A percentile compares a stretch with the other conserved stretches of the same genome.
These are phyloP conservation scores for Tulasnella sp. DNA, from an alignment of 768 basidiomycete species.

Conservation along the genomic window DNA sequence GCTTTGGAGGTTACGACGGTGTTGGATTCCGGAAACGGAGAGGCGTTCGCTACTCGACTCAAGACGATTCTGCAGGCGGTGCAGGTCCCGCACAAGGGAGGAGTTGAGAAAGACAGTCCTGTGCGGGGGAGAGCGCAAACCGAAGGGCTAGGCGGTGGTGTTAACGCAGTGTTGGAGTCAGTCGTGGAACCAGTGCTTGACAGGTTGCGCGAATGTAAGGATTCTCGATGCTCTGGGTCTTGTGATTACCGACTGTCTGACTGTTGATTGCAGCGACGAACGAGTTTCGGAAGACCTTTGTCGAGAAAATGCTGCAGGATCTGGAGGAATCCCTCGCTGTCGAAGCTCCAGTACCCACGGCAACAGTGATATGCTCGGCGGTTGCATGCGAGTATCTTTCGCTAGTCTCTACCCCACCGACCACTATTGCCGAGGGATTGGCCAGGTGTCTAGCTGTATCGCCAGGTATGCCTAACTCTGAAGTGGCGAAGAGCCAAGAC, in stretches of 20 bases:
- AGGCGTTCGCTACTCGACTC: slow-evolving; percentile 31
- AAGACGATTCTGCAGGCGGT: slow-evolving; percentile 44
- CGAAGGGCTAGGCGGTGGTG: slow-evolving; percentile 19
- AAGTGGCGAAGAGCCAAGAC: slow-evolving; percentile 13
- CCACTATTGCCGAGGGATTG: slow-evolving; percentile 40
- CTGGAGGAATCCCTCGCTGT: neutral
- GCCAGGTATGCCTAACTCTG: slow-evolving; percentile 30
- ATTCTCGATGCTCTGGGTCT: too few relatives aligned
- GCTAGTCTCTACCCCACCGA: slow-evolving; percentile 34
- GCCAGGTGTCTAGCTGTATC: slow-evolving; percentile 31
- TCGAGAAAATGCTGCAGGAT: neutral
- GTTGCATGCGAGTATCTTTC: slow-evolving; percentile 49
- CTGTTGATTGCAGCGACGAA: neutral
- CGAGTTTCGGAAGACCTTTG: neutral
- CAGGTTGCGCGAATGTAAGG: slow-evolving; percentile 7
- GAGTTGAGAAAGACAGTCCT: neutral
- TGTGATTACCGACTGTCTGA: too few relatives aligned
- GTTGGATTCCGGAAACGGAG: slow-evolving; percentile 32
- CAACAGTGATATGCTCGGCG: slow-evolving; percentile 57
- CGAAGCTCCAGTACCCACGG: slow-evolving; percentile 31
- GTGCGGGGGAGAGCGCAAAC: neutral
- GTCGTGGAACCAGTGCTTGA: slow-evolving; percentile 8
- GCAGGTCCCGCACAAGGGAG: slow-evolving; percentile 28
- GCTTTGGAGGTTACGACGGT: slow-evolving; percentile 6
- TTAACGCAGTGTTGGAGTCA: slow-evolving; percentile 3